A percentile compares a stretch with the other conserved stretches of the same genome.
phyloP scores from a whole-genome alignment of 768 basidiomycete genomes.

The Xerocomus potaroensis region DNA sequence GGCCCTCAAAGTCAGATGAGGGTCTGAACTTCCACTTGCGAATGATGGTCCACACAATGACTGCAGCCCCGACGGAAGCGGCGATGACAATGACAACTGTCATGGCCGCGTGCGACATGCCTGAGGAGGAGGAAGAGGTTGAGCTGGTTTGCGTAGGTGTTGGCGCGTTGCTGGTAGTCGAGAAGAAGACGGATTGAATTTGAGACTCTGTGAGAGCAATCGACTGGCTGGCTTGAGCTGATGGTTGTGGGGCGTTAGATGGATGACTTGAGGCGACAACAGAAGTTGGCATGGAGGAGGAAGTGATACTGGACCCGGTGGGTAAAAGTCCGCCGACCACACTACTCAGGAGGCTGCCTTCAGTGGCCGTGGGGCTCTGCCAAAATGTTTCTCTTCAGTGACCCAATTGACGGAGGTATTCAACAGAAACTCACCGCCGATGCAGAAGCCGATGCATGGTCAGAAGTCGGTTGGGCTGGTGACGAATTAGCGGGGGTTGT shows the following conservation, averaged over 20 bases:
- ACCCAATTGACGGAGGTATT: not conserved
- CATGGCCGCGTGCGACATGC: slow-evolving; percentile 40
- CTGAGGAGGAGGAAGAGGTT: slow-evolving; percentile 25
- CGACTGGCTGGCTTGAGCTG: slow-evolving; percentile 13
- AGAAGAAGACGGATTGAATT: slow-evolving; percentile 52
- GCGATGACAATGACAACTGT: slow-evolving; percentile 71
- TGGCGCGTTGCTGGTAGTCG: slow-evolving; percentile 16
- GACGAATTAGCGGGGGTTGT: slow-evolving; percentile 13
- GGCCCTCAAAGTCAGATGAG: slow-evolving; percentile 75
- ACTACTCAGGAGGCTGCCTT: slow-evolving; percentile 4
- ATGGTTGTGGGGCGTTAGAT: slow-evolving; percentile 11
- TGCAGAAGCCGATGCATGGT: slow-evolving; percentile 10
- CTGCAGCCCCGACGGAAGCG: slow-evolving; percentile 59
- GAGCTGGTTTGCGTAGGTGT: slow-evolving; percentile 21
- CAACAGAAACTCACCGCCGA: slow-evolving; percentile 18
- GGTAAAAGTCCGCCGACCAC: slow-evolving; percentile 10
- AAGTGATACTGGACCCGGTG: slow-evolving; percentile 15
- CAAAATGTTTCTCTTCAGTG: not conserved
- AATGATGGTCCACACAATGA: slow-evolving; percentile 83
- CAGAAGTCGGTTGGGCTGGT: slow-evolving; percentile 12
- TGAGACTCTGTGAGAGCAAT: slow-evolving; percentile 48
- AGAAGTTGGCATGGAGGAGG: slow-evolving; percentile 16
- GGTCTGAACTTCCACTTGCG: slow-evolving; percentile 89
- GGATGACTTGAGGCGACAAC: slow-evolving; percentile 16
- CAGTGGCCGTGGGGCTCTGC: slow-evolving; percentile 13